Evolutionary conservation across 2,329 filamentous ascomycete species (phyloP), one percentile per base, ranked within the genome.

Genomic region (Verticillium zaregamsianum): DNA sequence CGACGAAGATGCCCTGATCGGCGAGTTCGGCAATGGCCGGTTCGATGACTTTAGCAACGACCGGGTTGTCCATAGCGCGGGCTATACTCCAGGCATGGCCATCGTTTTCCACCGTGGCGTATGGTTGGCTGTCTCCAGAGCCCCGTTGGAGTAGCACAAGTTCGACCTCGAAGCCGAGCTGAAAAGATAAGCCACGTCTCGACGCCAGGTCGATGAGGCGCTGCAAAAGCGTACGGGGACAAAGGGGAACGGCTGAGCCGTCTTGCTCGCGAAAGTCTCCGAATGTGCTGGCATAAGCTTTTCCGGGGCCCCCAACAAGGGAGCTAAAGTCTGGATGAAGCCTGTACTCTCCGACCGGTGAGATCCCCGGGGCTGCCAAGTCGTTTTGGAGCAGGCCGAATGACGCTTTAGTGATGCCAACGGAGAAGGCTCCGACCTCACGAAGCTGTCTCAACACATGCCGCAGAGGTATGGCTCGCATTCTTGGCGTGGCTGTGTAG

Each of bases 111-210:
- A 89, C 79, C 1, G 74, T 69, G 8, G 75, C 73, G 49, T 75
- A 78, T n/a, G 71, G 68, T 4, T 74, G 72, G 2, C 70, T 65
- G 17, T 72, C 65, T 31, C 73, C 67, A 8, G 69, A 67, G 37
- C 74, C 68, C 23, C 81, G 80, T 49, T 81, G 80, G 66, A 94
- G 78, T 65, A 96, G 87, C 1, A 91, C 81, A 11, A 95, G 85
- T 73, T 96, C 92, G 49, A 96, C 86, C 73, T 96, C 92, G 66
- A 95, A 96, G 0, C 92, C 92, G 17, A 92, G 74, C 0, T 88
- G 78, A 57, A 93, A 86, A 3, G 80, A 74, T 2, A 92, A 77
- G 1, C 80, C 79, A 40, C 84, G 77, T 2, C 74, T 67, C 12
- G 80, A 75, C 0, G 90, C 82, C 6, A 76, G 74, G 0, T 81